These are phyloP conservation scores for Blastobotrys serpentis DNA, from an alignment of 1,139 yeast species.

Conservation along the genomic window DNA sequence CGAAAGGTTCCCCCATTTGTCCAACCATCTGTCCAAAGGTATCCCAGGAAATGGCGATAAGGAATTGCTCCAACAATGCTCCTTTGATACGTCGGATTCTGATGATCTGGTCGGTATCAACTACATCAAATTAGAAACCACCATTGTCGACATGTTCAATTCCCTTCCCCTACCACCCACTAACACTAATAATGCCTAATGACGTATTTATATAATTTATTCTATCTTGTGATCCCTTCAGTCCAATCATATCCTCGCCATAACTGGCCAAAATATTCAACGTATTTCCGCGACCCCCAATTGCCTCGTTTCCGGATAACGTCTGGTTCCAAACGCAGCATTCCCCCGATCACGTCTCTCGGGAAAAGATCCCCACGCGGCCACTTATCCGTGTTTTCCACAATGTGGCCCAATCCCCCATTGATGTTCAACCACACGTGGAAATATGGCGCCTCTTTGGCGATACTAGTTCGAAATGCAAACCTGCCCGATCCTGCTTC, in stretches of 20 bases:
- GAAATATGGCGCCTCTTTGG: slow-evolving; percentile 50
- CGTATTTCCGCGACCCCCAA: slow-evolving; percentile 30
- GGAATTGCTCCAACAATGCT: slow-evolving; percentile 26
- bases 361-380: slow-evolving; percentile 49
- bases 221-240: slow-evolving; percentile 5
- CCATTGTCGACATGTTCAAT: slow-evolving; percentile 17
- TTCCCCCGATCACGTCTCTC: slow-evolving; percentile 47
- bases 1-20: slow-evolving; percentile 20
- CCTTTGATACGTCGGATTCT: slow-evolving; percentile 25
- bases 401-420: slow-evolving; percentile 54
- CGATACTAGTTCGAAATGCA: slow-evolving; percentile 43
- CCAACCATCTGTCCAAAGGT: slow-evolving; percentile 21
- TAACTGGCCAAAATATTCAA: slow-evolving; percentile 22
- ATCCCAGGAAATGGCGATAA: slow-evolving; percentile 25
- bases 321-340: slow-evolving; percentile 41
- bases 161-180: background rate
- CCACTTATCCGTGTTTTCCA: slow-evolving; percentile 45
- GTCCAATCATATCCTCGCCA: slow-evolving; percentile 22
- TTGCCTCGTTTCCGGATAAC: slow-evolving; percentile 34
- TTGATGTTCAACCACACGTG: slow-evolving; percentile 50
- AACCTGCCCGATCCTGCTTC: slow-evolving; percentile 32
- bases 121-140: slow-evolving; percentile 23
- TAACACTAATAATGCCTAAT: background rate
- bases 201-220: slow-evolving; percentile 1
- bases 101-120: slow-evolving; percentile 21